Base-by-base conservation (phyloP, 2,329 filamentous ascomycete species). In the Bipolaris gigantea region DNA sequence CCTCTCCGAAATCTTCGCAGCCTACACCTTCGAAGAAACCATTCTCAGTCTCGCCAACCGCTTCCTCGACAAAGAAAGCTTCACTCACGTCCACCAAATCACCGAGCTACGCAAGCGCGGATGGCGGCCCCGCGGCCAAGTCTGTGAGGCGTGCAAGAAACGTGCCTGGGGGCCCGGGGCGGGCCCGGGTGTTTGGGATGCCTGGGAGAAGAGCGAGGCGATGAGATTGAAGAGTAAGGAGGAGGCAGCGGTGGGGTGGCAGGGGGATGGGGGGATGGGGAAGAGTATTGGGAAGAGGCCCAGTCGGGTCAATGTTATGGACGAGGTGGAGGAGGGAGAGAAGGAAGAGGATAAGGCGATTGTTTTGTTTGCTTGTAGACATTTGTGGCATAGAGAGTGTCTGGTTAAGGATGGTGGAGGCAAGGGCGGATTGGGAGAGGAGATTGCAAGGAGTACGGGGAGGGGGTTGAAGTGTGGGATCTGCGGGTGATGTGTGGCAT, bases 11-110 rank as follows among this genome's bases (percentile, higher is more conserved):
- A 93, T 99, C 50, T 97, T 99, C 76, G 87, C 93, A 0, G 93
- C 94, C 0, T 99, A 99, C 71, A 88, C 92, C 0, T 97, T 97
- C 71, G 94, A 99, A 73, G 90, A 93, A 72, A 92, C 89, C 0
- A 89, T 99, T 15, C 82, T 99, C 18, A 82, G 84, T 1, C 83
- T 99, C 3, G 91, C 94, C 0, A 96, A 93, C 71, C 83, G 88
- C 4, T 85, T 99, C 51, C 81, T 99, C 0, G 92, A 96, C 59
- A 88, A 91, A 62, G 94, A 94, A 66, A 81, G 96, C 5, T 99
- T 97, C 66, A 84, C 89, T 36, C 88, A 90, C 60, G 90, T 99
- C 33, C 81, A 86, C 39, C 84, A 89, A 62, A 87, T 91, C 5
- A 85, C 89, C 7, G 81, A 83, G 49, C 82, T 94, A 5, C 83